These are phyloP conservation scores for Akanthomyces lecanii DNA, from an alignment of 2,329 filamentous ascomycete species.

Conservation along the genomic window DNA sequence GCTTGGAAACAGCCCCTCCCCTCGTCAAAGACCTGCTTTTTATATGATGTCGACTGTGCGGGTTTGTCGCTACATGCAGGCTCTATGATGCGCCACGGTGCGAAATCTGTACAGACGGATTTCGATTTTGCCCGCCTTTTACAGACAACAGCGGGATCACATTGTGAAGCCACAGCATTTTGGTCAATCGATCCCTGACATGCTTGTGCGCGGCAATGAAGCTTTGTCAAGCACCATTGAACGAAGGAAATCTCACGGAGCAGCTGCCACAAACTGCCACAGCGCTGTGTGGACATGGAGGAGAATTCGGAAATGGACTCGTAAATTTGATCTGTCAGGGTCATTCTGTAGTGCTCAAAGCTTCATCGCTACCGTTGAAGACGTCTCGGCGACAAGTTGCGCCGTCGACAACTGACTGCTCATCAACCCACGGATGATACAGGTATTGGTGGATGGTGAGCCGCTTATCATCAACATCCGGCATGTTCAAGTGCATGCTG, in stretches of 20 bases:
- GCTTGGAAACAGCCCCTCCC: no score
- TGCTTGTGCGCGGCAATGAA: background rate
- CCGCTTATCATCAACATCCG: background rate
- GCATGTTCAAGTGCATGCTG: slow-evolving; percentile 4
- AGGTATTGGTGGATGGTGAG: background rate
- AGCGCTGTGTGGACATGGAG: background rate
- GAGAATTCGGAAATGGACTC: background rate
- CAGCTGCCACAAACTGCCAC: background rate
- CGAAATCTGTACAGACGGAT: background rate
- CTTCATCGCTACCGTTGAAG: slow-evolving; percentile 6
- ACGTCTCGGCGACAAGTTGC: background rate
- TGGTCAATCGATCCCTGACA: background rate
- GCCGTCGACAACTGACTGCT: slow-evolving; percentile 1
- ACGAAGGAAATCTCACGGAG: background rate
- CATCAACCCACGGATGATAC: background rate
- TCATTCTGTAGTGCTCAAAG: slow-evolving; percentile 16
- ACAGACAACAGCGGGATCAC: background rate
- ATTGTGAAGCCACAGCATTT: background rate
- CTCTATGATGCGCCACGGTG: background rate
- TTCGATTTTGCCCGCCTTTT: background rate
- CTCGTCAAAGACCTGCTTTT: background rate
- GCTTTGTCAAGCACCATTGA: background rate
- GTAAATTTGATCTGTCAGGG: slow-evolving; percentile 17
- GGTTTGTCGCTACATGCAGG: background rate
- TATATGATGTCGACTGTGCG: background rate